Base-by-base conservation (phyloP, 805 yeast genomes). In the Gaillardinia entomophila region DNA sequence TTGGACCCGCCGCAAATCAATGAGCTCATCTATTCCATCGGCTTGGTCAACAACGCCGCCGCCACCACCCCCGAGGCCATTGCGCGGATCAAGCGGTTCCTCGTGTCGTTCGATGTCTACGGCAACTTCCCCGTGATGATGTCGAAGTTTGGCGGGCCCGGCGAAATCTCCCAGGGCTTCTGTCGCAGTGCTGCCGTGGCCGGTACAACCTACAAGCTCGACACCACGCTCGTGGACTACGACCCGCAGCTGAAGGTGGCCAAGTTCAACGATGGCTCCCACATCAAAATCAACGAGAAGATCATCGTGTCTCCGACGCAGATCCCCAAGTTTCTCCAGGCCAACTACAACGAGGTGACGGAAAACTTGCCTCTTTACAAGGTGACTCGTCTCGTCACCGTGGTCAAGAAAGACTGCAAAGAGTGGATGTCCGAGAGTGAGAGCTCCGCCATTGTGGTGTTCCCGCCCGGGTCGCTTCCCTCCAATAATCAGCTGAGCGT, bases 101-200 rank as follows among this genome's bases (percentile, higher is more conserved):
- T 92, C 40, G 65, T 77, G 6, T 84, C 96, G 12, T 81, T 86
- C 52, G 95, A 89, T 46, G 86, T 89, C 3, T 92, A 89, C 57
- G 98, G 98, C 11, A 82, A 78, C 42, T 90, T 92, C 70, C 97
- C 98, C 2, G 94, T 85, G 10, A 69, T 90, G 65, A 81, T 81
- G 47, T 83, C 95, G 31, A 90, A 87, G 66, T 90, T 80, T 60
- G 98, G 97, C 36, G 94, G 96, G 2, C 89, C 95, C 0, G 96
- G 97, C 33, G 98, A 90, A 60, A 66, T 90, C 17, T 80, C 95
- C 12, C 98, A 90, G 62, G 98, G 97, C 2, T 90, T 92, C 58
- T 90, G 97, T 62, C 73, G 98, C 47, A 83, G 95, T 36, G 97
- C 97, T 3, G 98, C 98, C 11, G 97, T 90, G 41, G 97, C 92